Base-by-base conservation (phyloP, 805 yeast species). In the Wickerhamomyces bisporus region DNA sequence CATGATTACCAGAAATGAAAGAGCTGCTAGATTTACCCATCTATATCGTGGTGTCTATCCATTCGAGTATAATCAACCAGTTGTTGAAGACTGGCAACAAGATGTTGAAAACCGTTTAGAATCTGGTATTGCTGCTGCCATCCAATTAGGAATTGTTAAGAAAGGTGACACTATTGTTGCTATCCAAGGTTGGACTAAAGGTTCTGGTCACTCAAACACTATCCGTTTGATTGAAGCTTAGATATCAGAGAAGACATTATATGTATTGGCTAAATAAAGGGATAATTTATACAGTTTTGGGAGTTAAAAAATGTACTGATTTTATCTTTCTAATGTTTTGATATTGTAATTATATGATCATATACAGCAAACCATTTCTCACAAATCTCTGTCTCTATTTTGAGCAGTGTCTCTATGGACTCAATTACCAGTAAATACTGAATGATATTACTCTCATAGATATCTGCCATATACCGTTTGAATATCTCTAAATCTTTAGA, bases 31-130 rank as follows among this genome's bases (percentile, higher is more conserved):
- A 75, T 88, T 79, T 73, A 79, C 91, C 52, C 98, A 93, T 74
- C 77, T 93, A 65, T 87, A 86, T 77, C 84, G 98, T 73, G 98
- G 98, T 69, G 98, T 93, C 50, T 93, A 89, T 73, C 98, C 98
- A 64, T 88, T 91, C 71, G 77, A 86, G 57, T 93, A 85, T 76
- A 68, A 69, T 45, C 70, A 76, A 64, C 66, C 65, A 31, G 62
- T 68, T 36, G 52, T 56, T 34, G 84, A 77, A 59, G 79, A 86
- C 77, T 93, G 98, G 98, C 86, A 86, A 65, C 81, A 81, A 62
- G 98, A 93, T 70, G 96, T 91, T 52, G 98, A 93, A 76, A 75
- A 74, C 64, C 86, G 98, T 75, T 79, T 93, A 65, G 76, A 84
- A 69, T 83, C 83, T 80, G 98, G 96, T 66, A 81, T 91, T 64